These are phyloP conservation scores for Cyberlindnera misumaiensis DNA, from an alignment of 805 yeast genomes.

Conservation along the genomic window DNA sequence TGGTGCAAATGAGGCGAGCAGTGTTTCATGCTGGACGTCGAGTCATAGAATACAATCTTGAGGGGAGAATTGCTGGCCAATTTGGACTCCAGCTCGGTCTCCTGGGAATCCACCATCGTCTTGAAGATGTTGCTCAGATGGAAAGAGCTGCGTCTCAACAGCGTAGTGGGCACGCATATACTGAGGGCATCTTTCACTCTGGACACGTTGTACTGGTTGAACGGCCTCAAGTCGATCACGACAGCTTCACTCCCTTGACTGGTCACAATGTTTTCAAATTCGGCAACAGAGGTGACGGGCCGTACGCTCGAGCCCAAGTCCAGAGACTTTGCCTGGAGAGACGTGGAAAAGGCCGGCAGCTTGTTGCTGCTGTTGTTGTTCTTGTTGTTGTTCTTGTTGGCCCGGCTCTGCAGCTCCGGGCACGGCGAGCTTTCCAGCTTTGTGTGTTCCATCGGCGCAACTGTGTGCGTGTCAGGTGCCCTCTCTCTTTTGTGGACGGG, in stretches of 20 bases:
- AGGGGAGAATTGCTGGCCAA: conserved; percentile 7
- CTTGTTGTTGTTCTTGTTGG: too few relatives aligned
- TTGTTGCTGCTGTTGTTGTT: too few relatives aligned
- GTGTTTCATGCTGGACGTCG: conserved; percentile 14
- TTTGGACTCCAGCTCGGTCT: conserved; percentile 9
- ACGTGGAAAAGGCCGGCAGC: conserved; percentile 4
- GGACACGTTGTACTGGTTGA: conserved; percentile 58
- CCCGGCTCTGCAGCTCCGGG: conserved; percentile 4
- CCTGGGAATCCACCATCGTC: conserved; percentile 22
- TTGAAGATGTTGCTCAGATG: conserved; percentile 21
- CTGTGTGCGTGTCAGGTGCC: too few relatives aligned
- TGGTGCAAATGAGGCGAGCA: conserved; percentile 22
- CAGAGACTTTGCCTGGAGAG: conserved; percentile 9
- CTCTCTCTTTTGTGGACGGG: too few relatives aligned
- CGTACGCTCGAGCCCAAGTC: conserved; percentile 8
- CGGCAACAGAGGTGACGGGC: conserved; percentile 6
- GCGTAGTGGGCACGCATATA: conserved; percentile 82
- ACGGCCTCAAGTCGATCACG: conserved; percentile 65
- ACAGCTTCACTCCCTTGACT: conserved; percentile 9
- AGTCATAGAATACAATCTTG: conserved; percentile 20
- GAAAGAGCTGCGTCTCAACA: conserved; percentile 51
- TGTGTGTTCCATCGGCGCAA: too few relatives aligned
- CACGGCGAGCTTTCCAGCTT: neutral
- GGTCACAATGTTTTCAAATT: conserved; percentile 4
- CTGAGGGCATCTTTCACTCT: conserved; percentile 61